Evolutionary conservation across 2,329 filamentous ascomycete species (phyloP).

Genomic region (Pseudogymnoascus sp.): DNA sequence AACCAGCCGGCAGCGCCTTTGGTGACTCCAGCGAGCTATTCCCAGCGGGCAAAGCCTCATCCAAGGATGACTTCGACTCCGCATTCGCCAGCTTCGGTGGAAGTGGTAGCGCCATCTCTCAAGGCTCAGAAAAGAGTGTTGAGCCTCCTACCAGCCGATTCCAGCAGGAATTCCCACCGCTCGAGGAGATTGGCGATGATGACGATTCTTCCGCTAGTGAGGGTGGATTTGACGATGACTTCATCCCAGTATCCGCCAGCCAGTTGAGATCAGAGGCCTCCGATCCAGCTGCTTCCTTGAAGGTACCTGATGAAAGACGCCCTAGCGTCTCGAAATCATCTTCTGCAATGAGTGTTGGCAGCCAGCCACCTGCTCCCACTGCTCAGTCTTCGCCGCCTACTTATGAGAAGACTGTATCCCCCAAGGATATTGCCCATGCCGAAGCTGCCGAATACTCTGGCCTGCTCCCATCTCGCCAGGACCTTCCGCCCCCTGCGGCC

Average conservation of each 20-base stretch:
- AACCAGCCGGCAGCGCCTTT: slow-evolving; percentile 42
- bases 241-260: slow-evolving; percentile 52
- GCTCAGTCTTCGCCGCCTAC: slow-evolving; percentile 52
- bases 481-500: slow-evolving; percentile 34
- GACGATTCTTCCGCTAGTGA: slow-evolving; percentile 59
- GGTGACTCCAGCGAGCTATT: slow-evolving; percentile 43
- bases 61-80: slow-evolving; percentile 76
- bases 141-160: slow-evolving; percentile 40
- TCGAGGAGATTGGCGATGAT: slow-evolving; percentile 74
- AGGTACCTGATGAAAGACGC: background rate
- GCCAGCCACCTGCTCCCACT: slow-evolving; percentile 42
- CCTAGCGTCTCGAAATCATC: background rate
- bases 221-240: slow-evolving; percentile 86
- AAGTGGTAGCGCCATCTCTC: slow-evolving; percentile 36
- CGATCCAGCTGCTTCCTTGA: slow-evolving; percentile 17
- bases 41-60: slow-evolving; percentile 31
- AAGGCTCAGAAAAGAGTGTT: slow-evolving; percentile 40
- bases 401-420: slow-evolving; percentile 40
- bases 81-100: slow-evolving; percentile 69
- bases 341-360: slow-evolving; percentile 15
- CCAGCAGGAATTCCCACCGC: slow-evolving; percentile 82
- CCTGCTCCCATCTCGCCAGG: slow-evolving; percentile 46
- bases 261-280: slow-evolving; percentile 23
- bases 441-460: slow-evolving; percentile 43
- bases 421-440: slow-evolving; percentile 40